phyloP scores from a whole-genome alignment of 306 rosid genomes.

The Vigna reflexopilosa region DNA sequence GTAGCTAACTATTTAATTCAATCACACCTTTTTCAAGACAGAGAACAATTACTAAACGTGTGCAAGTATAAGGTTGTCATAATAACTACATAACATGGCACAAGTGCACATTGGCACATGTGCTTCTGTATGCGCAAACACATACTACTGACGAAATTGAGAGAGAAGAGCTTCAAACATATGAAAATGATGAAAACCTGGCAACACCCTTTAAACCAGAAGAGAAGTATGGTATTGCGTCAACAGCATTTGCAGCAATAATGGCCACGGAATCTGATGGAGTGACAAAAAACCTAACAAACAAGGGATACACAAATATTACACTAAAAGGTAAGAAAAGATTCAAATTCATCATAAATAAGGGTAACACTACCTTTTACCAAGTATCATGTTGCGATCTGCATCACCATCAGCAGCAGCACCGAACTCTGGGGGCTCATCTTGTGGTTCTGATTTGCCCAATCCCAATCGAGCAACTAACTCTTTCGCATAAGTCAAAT shows the following conservation, averaged over 20 bases:
- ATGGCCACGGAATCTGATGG: conserved; percentile 99
- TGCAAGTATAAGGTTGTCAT: conserved; percentile 29
- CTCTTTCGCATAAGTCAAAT: conserved; percentile 97
- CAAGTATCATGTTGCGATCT: conserved; percentile 98
- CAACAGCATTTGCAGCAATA: conserved; percentile 99
- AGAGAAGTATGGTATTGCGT: conserved; percentile 92
- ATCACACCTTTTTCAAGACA: not conserved
- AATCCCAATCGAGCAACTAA: conserved; percentile 94
- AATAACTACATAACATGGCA: conserved; percentile 33
- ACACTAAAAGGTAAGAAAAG: conserved; percentile 26
- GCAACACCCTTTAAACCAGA: conserved; percentile 98
- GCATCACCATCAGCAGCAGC: conserved; percentile 99
- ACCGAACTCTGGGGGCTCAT: conserved; percentile 96
- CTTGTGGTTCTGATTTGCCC: conserved; percentile 74
- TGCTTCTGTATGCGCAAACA: conserved; percentile 30
- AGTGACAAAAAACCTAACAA: conserved; percentile 89
- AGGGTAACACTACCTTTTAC: conserved; percentile 74
- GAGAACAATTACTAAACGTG: conserved; percentile 16
- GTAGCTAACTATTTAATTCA: too few species aligned
- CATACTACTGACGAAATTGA: not conserved
- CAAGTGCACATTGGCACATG: not conserved
- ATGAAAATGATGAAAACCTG: conserved; percentile 63
- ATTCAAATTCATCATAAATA: conserved; percentile 23
- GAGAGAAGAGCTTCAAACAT: conserved; percentile 22
- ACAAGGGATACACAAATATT: conserved; percentile 19